Evolutionary conservation across 2,329 filamentous ascomycete species (phyloP).

Genomic region (Pseudogymnoascus sp.): DNA sequence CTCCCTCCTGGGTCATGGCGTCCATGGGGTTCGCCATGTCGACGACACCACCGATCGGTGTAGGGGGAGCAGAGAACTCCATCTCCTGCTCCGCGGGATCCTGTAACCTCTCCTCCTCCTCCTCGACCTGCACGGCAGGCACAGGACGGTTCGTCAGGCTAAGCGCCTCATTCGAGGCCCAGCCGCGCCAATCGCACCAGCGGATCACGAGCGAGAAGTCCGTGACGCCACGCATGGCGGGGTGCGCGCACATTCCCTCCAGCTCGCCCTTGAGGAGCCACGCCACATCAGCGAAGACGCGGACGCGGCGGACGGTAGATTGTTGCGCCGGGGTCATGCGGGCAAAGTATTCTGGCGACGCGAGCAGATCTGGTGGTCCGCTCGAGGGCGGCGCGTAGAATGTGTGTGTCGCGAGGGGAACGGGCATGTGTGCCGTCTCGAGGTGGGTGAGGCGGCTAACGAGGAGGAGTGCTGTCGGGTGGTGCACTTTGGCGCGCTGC

Average conservation of each 20-base stretch:
- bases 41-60: background rate
- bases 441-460: background rate
- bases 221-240: background rate
- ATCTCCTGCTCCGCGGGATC: background rate
- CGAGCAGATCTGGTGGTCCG: background rate
- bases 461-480: background rate
- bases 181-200: constrained; percentile 9
- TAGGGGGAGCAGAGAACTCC: background rate
- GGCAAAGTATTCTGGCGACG: background rate
- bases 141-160: background rate
- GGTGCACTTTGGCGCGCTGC: background rate
- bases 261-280: background rate
- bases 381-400: background rate
- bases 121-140: background rate
- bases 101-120: background rate
- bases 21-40: background rate
- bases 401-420: background rate
- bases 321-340: background rate
- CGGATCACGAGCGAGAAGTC: background rate
- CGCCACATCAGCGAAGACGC: background rate
- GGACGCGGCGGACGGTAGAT: background rate
- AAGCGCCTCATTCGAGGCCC: background rate
- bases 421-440: background rate
- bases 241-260: background rate
- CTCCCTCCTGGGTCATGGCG: background rate